Conservation (phyloP, 2,329 filamentous ascomycete genomes). For the Ceratocystis papillata region DNA sequence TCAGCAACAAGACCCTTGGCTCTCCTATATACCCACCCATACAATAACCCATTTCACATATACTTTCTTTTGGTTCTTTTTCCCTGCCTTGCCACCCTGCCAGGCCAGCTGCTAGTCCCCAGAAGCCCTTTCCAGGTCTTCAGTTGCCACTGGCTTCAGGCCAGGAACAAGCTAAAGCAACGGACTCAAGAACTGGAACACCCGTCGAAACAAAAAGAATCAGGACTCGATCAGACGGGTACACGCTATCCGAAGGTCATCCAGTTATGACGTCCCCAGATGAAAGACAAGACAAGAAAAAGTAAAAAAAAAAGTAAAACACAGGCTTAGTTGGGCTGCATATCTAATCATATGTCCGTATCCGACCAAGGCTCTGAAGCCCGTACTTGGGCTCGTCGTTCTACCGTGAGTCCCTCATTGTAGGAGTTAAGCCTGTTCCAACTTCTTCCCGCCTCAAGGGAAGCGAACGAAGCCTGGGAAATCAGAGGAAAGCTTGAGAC, state of each 20-base stretch:
- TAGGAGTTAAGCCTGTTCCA: neutral
- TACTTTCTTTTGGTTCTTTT: neutral
- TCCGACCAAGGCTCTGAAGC: neutral
- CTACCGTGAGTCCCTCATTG: neutral
- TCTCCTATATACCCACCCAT: neutral
- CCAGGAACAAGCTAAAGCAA: neutral
- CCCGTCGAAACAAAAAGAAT: conserved; percentile 7
- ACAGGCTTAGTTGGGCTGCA: neutral
- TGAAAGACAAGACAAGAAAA: neutral
- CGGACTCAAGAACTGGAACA: neutral
- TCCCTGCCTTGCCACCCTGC: neutral
- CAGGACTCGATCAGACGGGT: neutral
- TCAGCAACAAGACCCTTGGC: conserved; percentile 3
- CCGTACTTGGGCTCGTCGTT: neutral
- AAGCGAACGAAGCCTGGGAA: neutral
- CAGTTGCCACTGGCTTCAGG: neutral
- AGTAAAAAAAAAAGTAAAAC: neutral
- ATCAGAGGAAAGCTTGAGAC: neutral
- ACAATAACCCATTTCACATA: neutral
- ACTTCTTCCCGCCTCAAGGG: neutral
- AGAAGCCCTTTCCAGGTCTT: neutral
- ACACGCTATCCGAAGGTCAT: neutral
- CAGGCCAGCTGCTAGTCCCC: no score
- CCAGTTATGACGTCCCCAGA: neutral
- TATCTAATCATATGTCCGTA: conserved; percentile 1